A percentile compares a stretch with the other conserved stretches of the same genome.
Evolutionary conservation across 176 grass and related monocot genomes (phyloP).

Genomic region (Aegilops umbellulata): DNA sequence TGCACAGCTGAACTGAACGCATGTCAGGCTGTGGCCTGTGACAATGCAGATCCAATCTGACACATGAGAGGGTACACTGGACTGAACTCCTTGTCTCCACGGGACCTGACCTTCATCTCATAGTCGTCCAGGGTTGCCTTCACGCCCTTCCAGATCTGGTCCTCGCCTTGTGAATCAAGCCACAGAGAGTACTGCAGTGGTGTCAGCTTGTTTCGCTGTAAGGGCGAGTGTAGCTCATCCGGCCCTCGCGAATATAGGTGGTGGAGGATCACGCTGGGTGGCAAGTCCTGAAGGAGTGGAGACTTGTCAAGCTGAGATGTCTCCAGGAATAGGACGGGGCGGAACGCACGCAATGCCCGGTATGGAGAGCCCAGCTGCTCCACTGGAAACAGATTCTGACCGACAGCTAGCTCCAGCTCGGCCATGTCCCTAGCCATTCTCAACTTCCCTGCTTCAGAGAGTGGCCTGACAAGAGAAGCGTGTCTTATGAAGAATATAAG

Average conservation of each 20-base stretch:
- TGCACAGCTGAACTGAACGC: not conserved
- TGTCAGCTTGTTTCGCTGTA: conserved; percentile 84
- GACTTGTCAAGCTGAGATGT: conserved; percentile 76
- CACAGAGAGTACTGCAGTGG: conserved; percentile 80
- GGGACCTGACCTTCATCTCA: conserved; percentile 58
- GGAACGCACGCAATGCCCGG: conserved; percentile 76
- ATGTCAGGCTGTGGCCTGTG: conserved; percentile 26
- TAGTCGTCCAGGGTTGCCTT: conserved; percentile 93
- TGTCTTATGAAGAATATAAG: conserved; percentile 99
- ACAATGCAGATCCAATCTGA: conserved; percentile 67
- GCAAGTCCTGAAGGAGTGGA: conserved; percentile 73
- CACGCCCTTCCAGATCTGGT: conserved; percentile 94
- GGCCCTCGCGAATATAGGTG: conserved; percentile 89
- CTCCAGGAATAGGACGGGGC: conserved; percentile 90
- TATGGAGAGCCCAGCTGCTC: conserved; percentile 94
- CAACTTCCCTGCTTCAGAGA: conserved; percentile 96
- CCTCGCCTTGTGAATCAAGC: conserved; percentile 91
- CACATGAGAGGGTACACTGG: conserved; percentile 88
- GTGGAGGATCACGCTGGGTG: conserved; percentile 81
- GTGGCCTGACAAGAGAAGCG: conserved; percentile 86
- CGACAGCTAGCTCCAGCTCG: conserved; percentile 81
- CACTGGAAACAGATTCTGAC: conserved; percentile 97
- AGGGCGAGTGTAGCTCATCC: conserved; percentile 85
- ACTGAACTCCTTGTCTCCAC: conserved; percentile 83
- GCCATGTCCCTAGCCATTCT: conserved; percentile 99